A percentile compares a stretch with the other conserved stretches of the same genome.
These are phyloP conservation scores for Xerocomus nothofagi DNA, from an alignment of 1,284 basidiomycete genomes.

Conservation along the genomic window DNA sequence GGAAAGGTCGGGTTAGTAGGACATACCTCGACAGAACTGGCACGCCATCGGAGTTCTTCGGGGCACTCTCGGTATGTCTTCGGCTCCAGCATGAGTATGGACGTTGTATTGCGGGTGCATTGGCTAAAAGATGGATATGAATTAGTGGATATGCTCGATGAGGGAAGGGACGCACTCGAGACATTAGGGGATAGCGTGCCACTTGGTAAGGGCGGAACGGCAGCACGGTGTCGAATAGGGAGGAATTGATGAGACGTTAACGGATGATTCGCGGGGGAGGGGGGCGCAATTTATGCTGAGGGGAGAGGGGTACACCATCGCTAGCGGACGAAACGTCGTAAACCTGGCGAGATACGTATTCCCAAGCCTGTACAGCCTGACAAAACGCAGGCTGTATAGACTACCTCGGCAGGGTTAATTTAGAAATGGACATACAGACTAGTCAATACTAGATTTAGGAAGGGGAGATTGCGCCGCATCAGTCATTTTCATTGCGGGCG, in stretches of 20 bases:
- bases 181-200: conserved; percentile 23
- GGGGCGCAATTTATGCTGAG: conserved; percentile 33
- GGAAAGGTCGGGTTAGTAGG: neutral
- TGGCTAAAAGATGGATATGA: conserved; percentile 6
- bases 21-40: conserved; percentile 53
- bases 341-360: conserved; percentile 34
- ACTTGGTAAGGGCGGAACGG: conserved; percentile 4
- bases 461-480: conserved; percentile 26
- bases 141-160: neutral
- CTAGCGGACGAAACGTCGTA: conserved; percentile 32
- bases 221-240: conserved; percentile 1
- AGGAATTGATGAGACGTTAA: conserved; percentile 13
- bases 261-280: conserved; percentile 4
- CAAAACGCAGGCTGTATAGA: conserved; percentile 24
- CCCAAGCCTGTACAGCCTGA: conserved; percentile 37
- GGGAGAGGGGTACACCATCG: conserved; percentile 24
- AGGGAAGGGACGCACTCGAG: conserved; percentile 21
- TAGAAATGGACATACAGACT: conserved; percentile 26
- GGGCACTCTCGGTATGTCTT: conserved; percentile 42
- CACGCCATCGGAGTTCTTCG: conserved; percentile 58
- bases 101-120: conserved; percentile 16
- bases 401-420: conserved; percentile 34
- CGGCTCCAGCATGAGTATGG: conserved; percentile 8
- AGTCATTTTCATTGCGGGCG: conserved; percentile 22
- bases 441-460: conserved; percentile 31